Evolutionary conservation across 2,329 filamentous ascomycete genomes (phyloP), one percentile per base, ranked within the genome.

Genomic region (Penicillium sp.): DNA sequence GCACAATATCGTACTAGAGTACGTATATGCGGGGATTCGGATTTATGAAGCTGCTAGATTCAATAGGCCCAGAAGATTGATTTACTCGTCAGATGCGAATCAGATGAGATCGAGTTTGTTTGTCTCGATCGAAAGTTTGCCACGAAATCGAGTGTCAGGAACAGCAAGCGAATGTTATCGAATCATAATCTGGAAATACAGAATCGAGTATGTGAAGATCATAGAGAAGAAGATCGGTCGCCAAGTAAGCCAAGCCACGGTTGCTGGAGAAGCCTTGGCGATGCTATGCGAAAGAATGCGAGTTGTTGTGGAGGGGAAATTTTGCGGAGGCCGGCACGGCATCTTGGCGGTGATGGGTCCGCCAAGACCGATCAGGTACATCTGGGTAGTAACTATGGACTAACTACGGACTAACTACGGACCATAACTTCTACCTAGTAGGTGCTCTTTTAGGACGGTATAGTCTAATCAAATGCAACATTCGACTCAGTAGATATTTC

Each of bases 121-220:
- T 27, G 15, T 30, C 41, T 13, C 21, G 20, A 20, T 36, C 30
- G 17, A 43, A 37, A 33, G 23, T 24, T 17, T 49, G 18, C 44
- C 32, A 51, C 32, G 15, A 24, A 49, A 32, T 27, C 3, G n/a
- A 27, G 7, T 20, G 36, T 44, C 27, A 33, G 29, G 13, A 55
- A 52, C 32, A 48, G 45, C 46, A 54, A 68, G 64, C 59, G 42
- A 54, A 61, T 71, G 71, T 72, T 73, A 74, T 73, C 68, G 62
- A 68, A 72, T 58, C 68, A 72, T 68, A 59, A 41, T 63, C 61
- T 49, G 54, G 34, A 59, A n/a, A 20, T 51, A 26, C 27, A 42
- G 49, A 15, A 15, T 29, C 7, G 34, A 37, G 23, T 34, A 49
- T 43, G n/a, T 37, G 27, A n/a, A 37, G 45, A 13, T 26, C 12